Evolutionary conservation across 768 basidiomycete species (phyloP), one percentile per base, ranked within the genome.

Genomic region (Strobilomyces dryophilus): DNA sequence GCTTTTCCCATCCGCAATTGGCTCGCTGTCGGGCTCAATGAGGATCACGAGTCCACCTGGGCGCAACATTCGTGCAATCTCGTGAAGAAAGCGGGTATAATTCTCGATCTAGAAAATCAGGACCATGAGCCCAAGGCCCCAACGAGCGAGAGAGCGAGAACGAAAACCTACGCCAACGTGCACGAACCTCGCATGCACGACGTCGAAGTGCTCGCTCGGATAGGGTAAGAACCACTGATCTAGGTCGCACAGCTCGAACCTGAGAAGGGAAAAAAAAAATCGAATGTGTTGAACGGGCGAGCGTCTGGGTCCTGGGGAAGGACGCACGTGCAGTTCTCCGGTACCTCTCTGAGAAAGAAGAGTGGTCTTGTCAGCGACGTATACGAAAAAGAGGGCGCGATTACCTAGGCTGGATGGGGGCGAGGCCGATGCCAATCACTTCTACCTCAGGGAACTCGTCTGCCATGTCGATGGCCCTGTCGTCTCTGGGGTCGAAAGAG

Each of bases 271-370:
- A 35, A 48, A 55, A n/a, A n/a, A 49, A n/a, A n/a, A n/a, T n/a
- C 43, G 18, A 39, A 6, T 12, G 8, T 6, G 59, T 54, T 42
- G 17, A 50, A 17, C 48, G 15, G 27, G 45, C 36, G 42, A 41
- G n/a, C 18, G 40, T 49, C 43, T 47, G 24, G 36, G 42, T 32
- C 47, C 18, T 32, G 42, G n/a, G n/a, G 7, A 39, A 35, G 29
- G 59, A 73, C 85, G 72, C 76, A 85, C 84, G 81, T 82, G 85
- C 84, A 87, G 56, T 87, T 87, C 17, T 79, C 77, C 40, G 85
- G 85, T 24, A 87, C 85, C 34, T 73, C 73, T 56, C 84, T 87
- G 64, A 40, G 61, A 55, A 60, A 47, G 49, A 52, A 29, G 8
- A 29, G 9, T 3, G n/a, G 45, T 31, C 1, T 37, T 27, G 55